Evolutionary conservation across 768 basidiomycete genomes (phyloP), one percentile per base, ranked within the genome.

Genomic region (Panus rudis): DNA sequence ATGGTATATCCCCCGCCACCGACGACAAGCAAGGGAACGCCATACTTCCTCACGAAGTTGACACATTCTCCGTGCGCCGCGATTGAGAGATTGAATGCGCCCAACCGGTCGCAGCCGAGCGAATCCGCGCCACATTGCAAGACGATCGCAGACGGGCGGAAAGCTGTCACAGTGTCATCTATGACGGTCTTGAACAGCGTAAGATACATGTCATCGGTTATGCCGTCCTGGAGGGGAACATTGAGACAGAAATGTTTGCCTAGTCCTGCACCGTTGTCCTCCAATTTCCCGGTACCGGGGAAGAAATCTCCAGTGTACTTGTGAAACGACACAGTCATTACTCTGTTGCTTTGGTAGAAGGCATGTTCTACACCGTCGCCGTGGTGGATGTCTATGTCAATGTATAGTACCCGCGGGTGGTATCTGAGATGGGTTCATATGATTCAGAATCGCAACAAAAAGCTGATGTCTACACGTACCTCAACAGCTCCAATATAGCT

Each of bases 301-400:
- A 99, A 99, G 72, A 99, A 99, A 56, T 94, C 91, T 43, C 91
- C 92, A 1, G 88, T 92, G 69, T 96, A 99, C 66, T 98, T 98
- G 71, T 99, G 94, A 66, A 99, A 99, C 1, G 94, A 97, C 12
- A 97, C 90, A 0, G 94, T 98, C 78, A 97, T 85, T 50, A 99
- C 94, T n/a, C 94, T 83, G 56, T 99, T 92, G 28, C 91, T 86
- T 53, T 94, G 85, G 64, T 94, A 99, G 63, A 99, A 98, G 0
- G 94, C 96, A 47, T 94, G 85, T 58, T 99, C 92, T 2, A 99
- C 96, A 19, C 94, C 94, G 56, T 99, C 94, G 6, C 94, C 94
- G 53, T 99, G 94, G 62, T 99, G 94, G 43, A 98, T 97, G 58
- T 99, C 94, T 51, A 99, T 99, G 66, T 99, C 94, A 53, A 99